Percentiles rank a stretch among this genome's conserved stretches.
Conservation (phyloP, 2,329 filamentous ascomycete species). For the Gaeumannomyces sp. region DNA sequence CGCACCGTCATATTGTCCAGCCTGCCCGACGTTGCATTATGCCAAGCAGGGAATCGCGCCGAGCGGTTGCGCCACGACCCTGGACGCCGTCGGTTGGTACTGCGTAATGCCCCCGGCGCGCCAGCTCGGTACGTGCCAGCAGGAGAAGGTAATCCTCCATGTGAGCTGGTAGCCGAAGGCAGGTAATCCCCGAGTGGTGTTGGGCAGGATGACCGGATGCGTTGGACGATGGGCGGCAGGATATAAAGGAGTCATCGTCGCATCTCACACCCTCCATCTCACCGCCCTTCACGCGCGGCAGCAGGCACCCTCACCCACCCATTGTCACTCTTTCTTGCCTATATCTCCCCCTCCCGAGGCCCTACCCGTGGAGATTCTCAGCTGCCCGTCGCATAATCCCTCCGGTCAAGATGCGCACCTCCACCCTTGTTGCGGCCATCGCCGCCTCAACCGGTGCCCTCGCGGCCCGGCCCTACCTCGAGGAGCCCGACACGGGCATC, state of each 20-base stretch:
- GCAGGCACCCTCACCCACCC: not conserved
- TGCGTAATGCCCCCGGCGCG: too few relatives aligned
- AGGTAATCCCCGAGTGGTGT: not conserved
- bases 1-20: not conserved
- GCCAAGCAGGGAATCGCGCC: not conserved
- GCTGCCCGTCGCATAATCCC: not conserved
- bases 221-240: not conserved
- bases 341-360: not conserved
- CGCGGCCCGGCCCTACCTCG: slow-evolving; percentile 37
- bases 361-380: not conserved
- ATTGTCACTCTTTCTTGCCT: not conserved
- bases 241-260: not conserved
- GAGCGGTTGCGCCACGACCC: not conserved
- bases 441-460: slow-evolving; percentile 32
- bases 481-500: slow-evolving; percentile 41
- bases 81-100: too few relatives aligned
- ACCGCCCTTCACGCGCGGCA: not conserved
- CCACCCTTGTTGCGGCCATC: slow-evolving; percentile 34
- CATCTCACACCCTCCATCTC: not conserved
- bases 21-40: not conserved
- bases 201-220: too few relatives aligned
- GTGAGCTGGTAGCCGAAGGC: not conserved
- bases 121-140: too few relatives aligned
- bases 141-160: not conserved
- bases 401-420: slow-evolving; percentile 24